phyloP scores from a whole-genome alignment of 225 moss, liverwort and hornwort species.

The Climacium dendroides region DNA sequence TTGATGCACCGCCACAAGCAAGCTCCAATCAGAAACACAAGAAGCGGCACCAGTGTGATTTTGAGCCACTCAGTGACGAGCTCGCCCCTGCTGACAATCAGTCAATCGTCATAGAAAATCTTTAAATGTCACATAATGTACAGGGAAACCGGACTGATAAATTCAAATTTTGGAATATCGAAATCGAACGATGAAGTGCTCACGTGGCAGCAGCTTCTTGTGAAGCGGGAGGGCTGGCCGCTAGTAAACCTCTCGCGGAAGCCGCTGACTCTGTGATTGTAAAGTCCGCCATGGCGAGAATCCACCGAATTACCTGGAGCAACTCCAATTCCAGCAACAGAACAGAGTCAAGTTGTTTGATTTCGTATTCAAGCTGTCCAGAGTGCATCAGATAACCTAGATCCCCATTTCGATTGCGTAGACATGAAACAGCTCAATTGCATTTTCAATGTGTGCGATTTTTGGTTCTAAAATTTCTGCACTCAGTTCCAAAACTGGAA shows the following conservation, averaged over 20 bases:
- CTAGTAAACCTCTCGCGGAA: background rate
- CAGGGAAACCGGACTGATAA: no score
- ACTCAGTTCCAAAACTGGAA: background rate
- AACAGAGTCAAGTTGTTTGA: background rate
- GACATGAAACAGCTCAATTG: background rate
- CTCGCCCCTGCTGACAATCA: background rate
- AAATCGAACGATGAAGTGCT: background rate
- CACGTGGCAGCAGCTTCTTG: background rate
- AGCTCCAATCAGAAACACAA: background rate
- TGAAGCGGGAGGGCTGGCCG: background rate
- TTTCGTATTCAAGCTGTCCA: background rate
- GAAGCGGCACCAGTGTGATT: background rate
- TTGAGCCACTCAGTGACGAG: background rate
- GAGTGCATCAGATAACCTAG: background rate
- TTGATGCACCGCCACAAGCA: background rate
- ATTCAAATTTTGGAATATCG: accelerated
- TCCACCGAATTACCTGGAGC: background rate
- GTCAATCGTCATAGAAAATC: background rate
- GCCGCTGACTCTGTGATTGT: background rate
- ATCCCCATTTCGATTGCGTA: no score
- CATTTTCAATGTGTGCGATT: background rate
- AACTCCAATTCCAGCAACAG: background rate
- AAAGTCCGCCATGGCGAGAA: background rate
- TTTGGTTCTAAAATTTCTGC: background rate
- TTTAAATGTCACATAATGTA: background rate